Evolutionary conservation across 1,139 yeast genomes (phyloP).

Genomic region (Kluyveromyces sp.): DNA sequence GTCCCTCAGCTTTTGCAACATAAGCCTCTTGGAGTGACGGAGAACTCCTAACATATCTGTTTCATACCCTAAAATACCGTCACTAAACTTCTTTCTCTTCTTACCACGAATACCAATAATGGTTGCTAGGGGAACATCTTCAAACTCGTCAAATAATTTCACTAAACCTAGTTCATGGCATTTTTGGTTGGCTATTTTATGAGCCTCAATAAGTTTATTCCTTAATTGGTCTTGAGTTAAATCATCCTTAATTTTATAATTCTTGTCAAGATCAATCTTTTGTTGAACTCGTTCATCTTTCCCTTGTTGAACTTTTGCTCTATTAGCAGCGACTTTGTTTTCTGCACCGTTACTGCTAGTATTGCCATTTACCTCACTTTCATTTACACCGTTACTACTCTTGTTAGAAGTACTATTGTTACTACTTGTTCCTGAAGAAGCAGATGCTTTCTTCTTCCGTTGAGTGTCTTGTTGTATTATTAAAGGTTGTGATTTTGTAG

Average conservation of each 20-base stretch:
- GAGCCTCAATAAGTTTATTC: slow-evolving; percentile 17
- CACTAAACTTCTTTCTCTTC: slow-evolving; percentile 28
- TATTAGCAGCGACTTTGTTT: neutral
- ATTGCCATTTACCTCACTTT: neutral
- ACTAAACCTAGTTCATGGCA: slow-evolving; percentile 26
- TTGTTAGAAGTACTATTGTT: neutral
- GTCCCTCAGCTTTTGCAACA: slow-evolving; percentile 1
- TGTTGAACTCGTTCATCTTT: slow-evolving; percentile 4
- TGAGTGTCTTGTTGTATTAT: slow-evolving; percentile 3
- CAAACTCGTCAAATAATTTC: slow-evolving; percentile 27
- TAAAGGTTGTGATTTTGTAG: neutral
- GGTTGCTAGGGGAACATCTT: slow-evolving; percentile 30
- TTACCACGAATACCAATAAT: slow-evolving; percentile 31
- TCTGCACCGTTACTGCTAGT: too few species aligned
- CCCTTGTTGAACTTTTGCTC: slow-evolving; percentile 1
- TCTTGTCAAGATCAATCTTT: slow-evolving; percentile 6
- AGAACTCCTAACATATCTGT: slow-evolving; percentile 18
- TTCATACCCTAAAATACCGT: slow-evolving; percentile 28
- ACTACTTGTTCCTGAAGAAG: neutral
- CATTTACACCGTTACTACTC: neutral
- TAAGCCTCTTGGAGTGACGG: slow-evolving; percentile 3
- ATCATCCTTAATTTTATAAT: slow-evolving; percentile 5
- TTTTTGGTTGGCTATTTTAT: slow-evolving; percentile 16
- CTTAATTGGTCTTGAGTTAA: slow-evolving; percentile 18
- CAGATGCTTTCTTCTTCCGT: neutral